Evolutionary conservation across 148 eudicot species (phyloP), one percentile per base, ranked within the genome.

Genomic region (Gaultheria prostrata): DNA sequence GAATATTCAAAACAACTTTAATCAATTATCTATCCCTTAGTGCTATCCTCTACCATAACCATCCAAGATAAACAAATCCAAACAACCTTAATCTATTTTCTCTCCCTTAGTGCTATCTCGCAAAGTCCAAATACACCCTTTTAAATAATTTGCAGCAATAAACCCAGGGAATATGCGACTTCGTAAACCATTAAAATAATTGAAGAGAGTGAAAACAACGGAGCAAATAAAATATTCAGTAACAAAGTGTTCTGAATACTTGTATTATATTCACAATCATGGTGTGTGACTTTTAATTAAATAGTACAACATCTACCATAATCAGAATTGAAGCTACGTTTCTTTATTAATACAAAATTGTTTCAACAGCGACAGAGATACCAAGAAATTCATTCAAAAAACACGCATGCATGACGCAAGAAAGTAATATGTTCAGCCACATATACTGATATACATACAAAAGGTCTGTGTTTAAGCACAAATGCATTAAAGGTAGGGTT

Each of bases 221-320:
- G 20, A 32, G 49, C 43, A 50, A 70, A 50, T 69, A 70, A 49
- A 51, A 82, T 49, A 72, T 39, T 35, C 26, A 51, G 39, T 18
- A n/a, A 28, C 50, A 50, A 51, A 56, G 48, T 11, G 32, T 18
- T 32, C 49, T 7, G 67, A 67, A 20, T 81, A 69, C 71, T 69
- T 11, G 30, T 81, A 81, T 81, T 69, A 6, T 69, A 81, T 69
- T 59, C 21, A 65, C 24, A 81, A 81, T 28, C 63, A 71, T 51
- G 50, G 78, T 39, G 18, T 15, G 51, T 15, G 51, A 82, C 84
- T 72, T 72, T 82, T 49, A 70, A 51, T 65, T 67, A 30, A 67
- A 28, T 35, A 72, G 20, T 82, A 11, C 35, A 63, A 51, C 53
- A 35, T 80, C 53, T 80, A 0, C 35, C 28, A 43, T 21, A 56